Percentiles rank a stretch among this genome's conserved stretches.
phyloP scores from a whole-genome alignment of 305 asterid genomes.

The Ajuga reptans region DNA sequence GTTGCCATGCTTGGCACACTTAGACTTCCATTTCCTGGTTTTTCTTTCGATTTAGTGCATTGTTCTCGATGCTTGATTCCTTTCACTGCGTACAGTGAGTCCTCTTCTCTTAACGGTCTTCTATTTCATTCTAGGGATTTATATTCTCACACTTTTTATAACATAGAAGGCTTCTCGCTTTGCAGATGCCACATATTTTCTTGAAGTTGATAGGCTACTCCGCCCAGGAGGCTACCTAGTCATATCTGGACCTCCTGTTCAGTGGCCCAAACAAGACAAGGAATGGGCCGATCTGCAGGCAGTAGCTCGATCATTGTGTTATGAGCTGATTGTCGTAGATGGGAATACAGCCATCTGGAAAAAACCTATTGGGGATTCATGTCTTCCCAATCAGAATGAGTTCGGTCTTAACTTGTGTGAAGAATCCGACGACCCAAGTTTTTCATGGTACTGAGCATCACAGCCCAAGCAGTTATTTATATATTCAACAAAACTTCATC shows the following conservation, averaged over 20 bases:
- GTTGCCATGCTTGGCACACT: slow-evolving; percentile 97
- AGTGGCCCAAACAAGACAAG: slow-evolving; percentile 87
- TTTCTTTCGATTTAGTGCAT: slow-evolving; percentile 89
- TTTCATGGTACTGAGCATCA: slow-evolving; percentile 58
- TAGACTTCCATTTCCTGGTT: slow-evolving; percentile 87
- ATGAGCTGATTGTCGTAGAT: slow-evolving; percentile 79
- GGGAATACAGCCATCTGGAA: slow-evolving; percentile 97
- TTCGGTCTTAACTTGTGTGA: slow-evolving; percentile 64
- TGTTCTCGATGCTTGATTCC: slow-evolving; percentile 96
- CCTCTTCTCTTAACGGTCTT: slow-evolving; percentile 11
- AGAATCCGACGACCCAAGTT: slow-evolving; percentile 68
- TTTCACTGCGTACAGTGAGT: slow-evolving; percentile 91
- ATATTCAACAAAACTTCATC: not conserved
- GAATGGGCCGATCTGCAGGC: slow-evolving; percentile 98
- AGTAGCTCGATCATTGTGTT: slow-evolving; percentile 81
- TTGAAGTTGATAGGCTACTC: slow-evolving; percentile 93
- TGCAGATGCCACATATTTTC: slow-evolving; percentile 93
- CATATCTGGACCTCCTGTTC: slow-evolving; percentile 95
- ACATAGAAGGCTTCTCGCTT: slow-evolving; percentile 20
- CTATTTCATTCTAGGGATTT: not conserved
- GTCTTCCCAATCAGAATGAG: slow-evolving; percentile 71
- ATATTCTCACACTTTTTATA: slow-evolving; percentile 22
- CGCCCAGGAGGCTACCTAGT: slow-evolving; percentile 96
- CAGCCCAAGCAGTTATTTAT: slow-evolving; percentile 1
- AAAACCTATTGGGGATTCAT: slow-evolving; percentile 68